A percentile compares a stretch with the other conserved stretches of the same genome.
Conservation (phyloP, 352 stramenopile genomes). For the Phytophthora agathidicida region DNA sequence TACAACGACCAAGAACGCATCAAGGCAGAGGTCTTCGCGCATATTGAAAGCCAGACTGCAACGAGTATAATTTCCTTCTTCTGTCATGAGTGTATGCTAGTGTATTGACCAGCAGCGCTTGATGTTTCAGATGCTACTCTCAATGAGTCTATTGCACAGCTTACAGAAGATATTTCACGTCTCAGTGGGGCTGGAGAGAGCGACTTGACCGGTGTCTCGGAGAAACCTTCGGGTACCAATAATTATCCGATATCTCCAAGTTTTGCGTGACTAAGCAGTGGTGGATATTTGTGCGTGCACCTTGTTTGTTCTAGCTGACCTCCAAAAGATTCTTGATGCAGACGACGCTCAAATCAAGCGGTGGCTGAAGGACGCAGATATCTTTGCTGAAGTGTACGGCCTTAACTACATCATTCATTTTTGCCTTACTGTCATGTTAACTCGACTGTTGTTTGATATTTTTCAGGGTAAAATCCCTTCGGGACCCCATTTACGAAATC, state of each 20-base stretch:
- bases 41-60: constrained; percentile 58
- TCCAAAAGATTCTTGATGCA: constrained; percentile 54
- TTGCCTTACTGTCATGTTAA: constrained; percentile 1
- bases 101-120: background rate
- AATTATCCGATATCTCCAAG: background rate
- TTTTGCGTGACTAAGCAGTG: too few relatives aligned
- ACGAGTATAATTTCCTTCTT: constrained; percentile 33
- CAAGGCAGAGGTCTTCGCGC: constrained; percentile 56
- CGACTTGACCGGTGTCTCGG: constrained; percentile 30
- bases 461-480: constrained; percentile 53
- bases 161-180: constrained; percentile 61
- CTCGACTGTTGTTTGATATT: background rate
- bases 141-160: constrained; percentile 49
- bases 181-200: constrained; percentile 55
- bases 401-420: background rate
- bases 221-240: constrained; percentile 49
- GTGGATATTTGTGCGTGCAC: too few relatives aligned
- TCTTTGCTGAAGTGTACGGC: constrained; percentile 59
- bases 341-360: constrained; percentile 56
- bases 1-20: constrained; percentile 65
- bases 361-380: constrained; percentile 49
- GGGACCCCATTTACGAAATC: constrained; percentile 60
- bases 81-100: background rate
- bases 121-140: constrained; percentile 45
- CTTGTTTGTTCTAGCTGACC: constrained; percentile 32